Evolutionary conservation across 78 protist genomes (phyloP).

Genomic region (Dictyostelium capitatum): DNA sequence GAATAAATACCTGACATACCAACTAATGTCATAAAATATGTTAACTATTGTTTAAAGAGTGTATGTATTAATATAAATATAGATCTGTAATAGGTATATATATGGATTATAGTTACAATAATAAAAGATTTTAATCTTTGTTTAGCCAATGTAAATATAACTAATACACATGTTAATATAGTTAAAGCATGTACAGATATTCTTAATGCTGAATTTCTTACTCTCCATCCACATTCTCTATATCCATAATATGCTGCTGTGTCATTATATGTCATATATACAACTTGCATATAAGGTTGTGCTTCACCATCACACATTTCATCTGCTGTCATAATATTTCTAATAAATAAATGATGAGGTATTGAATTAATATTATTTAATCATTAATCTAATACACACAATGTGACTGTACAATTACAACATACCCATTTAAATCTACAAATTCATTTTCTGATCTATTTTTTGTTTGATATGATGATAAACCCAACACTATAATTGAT

Average conservation of each 20-base stretch:
- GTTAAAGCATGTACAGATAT: background rate
- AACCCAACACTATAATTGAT: background rate
- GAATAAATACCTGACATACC: background rate
- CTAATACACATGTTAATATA: background rate
- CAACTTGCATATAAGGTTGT: background rate
- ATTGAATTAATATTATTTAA: too few relatives aligned
- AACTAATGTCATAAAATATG: background rate
- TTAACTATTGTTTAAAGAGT: too few relatives aligned
- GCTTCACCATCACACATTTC: background rate
- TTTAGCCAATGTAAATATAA: background rate
- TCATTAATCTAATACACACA: too few relatives aligned
- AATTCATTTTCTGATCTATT: background rate
- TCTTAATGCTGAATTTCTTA: background rate
- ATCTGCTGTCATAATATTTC: too few relatives aligned
- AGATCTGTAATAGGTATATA: too few relatives aligned
- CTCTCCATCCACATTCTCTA: background rate
- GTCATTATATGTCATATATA: background rate
- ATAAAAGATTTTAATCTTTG: background rate
- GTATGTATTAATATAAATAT: too few relatives aligned
- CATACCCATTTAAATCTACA: too few relatives aligned
- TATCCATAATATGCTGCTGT: background rate
- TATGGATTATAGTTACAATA: background rate
- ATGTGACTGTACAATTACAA: too few relatives aligned
- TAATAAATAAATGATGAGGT: too few relatives aligned
- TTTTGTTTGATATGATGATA: background rate